Percentiles rank a stretch among this genome's conserved stretches.
These are phyloP conservation scores for Blastobotrys arbuscula DNA, from an alignment of 1,139 yeast genomes.

Conservation along the genomic window DNA sequence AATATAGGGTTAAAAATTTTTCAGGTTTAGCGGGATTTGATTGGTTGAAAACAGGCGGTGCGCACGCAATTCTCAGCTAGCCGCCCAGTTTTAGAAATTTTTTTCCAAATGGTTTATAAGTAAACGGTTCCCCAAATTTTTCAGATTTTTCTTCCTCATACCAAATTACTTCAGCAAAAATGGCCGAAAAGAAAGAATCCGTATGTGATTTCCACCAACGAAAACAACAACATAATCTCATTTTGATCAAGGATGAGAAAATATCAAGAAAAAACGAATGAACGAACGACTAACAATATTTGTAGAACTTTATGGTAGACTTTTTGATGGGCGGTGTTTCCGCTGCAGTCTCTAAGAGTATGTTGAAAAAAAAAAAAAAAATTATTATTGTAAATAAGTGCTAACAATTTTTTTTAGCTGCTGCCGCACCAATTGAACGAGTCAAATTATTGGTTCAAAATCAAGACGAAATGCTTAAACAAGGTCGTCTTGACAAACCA, in stretches of 20 bases:
- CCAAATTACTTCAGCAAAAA: not conserved
- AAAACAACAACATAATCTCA: slow-evolving; percentile 75
- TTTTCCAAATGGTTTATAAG: not conserved
- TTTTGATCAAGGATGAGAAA: slow-evolving; percentile 49
- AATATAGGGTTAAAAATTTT: not conserved
- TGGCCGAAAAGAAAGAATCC: slow-evolving; percentile 2
- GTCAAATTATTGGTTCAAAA: slow-evolving; percentile 75
- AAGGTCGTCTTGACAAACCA: slow-evolving; percentile 62
- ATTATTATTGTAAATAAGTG: slow-evolving; percentile 22
- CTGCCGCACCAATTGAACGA: slow-evolving; percentile 82
- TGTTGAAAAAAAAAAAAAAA: not conserved
- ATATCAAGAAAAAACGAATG: not conserved
- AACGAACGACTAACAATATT: not conserved
- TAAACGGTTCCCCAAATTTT: not conserved
- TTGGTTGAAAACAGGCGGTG: too few relatives aligned
- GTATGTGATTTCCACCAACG: slow-evolving; percentile 37
- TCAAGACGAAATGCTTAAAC: slow-evolving; percentile 80
- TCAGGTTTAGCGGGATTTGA: not conserved
- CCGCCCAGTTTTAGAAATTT: not conserved
- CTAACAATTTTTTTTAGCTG: slow-evolving; percentile 35
- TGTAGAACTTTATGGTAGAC: slow-evolving; percentile 44
- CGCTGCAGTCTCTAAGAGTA: slow-evolving; percentile 68
- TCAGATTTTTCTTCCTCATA: not conserved
- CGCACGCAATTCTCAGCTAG: not conserved
- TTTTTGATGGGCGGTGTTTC: slow-evolving; percentile 79